Conservation (phyloP, 495 filamentous ascomycete species). For the Aspergillus saccharolyticus region DNA sequence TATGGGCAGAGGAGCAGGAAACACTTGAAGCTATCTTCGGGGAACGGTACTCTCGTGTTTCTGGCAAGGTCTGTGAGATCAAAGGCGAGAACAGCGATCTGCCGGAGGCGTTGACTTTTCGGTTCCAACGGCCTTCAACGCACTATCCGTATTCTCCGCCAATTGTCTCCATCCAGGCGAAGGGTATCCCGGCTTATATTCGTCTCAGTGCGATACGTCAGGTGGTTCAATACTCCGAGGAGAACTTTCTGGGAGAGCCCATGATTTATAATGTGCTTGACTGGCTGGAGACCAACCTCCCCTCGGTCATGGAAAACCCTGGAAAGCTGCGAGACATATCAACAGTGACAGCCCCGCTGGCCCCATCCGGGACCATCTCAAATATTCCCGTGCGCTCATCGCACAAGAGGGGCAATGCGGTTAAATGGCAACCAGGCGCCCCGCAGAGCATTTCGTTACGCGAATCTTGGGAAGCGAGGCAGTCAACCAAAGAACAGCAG, state of each 20-base stretch:
- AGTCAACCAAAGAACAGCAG: constrained; percentile 54
- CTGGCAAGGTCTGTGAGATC: constrained; percentile 60
- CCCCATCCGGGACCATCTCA: constrained; percentile 13
- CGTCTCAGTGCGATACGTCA: constrained; percentile 82
- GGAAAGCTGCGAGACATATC: constrained; percentile 80
- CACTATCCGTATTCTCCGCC: constrained; percentile 74
- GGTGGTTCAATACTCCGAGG: constrained; percentile 60
- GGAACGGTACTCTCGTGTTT: constrained; percentile 53
- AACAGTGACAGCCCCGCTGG: constrained; percentile 43
- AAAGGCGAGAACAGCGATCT: constrained; percentile 41
- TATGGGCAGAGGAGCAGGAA: constrained; percentile 82
- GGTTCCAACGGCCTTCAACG: constrained; percentile 45
- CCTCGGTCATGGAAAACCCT: constrained; percentile 70
- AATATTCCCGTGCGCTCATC: constrained; percentile 46
- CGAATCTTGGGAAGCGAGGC: constrained; percentile 50
- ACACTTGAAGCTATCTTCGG: constrained; percentile 77
- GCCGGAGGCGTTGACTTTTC: constrained; percentile 37
- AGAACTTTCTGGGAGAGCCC: constrained; percentile 67
- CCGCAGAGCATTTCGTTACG: constrained; percentile 39
- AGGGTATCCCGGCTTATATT: constrained; percentile 81
- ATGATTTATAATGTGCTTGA: constrained; percentile 87
- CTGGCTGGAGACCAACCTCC: constrained; percentile 80
- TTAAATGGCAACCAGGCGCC: constrained; percentile 34
- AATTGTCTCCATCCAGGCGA: constrained; percentile 61
- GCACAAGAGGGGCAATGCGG: constrained; percentile 39